Conservation (phyloP, 2,329 filamentous ascomycete species). For the Phyllosticta citriasiana region DNA sequence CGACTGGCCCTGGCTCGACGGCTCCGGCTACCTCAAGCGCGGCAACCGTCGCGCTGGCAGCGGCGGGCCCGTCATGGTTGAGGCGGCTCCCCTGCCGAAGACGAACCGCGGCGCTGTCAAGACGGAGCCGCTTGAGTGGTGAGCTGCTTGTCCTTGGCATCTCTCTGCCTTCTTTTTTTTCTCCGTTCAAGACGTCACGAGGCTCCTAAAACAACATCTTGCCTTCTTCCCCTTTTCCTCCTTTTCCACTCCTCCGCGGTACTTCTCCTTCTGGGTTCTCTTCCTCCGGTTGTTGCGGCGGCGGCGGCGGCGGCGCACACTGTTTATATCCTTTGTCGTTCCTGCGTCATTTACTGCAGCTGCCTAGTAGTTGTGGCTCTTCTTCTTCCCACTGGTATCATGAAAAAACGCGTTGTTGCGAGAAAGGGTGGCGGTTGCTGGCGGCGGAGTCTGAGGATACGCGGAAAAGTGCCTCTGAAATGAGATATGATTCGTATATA, state of each 20-base stretch:
- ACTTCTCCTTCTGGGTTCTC: not conserved
- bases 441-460: not conserved
- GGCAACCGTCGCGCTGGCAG: conserved; percentile 23
- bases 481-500: not conserved
- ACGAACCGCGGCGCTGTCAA: conserved; percentile 81
- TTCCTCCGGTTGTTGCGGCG: not conserved
- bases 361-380: too few species aligned
- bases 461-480: not conserved
- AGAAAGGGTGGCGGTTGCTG: not conserved
- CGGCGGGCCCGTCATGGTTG: conserved; percentile 50
- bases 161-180: not conserved
- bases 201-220: not conserved
- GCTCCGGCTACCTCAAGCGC: conserved; percentile 63
- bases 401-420: too few species aligned
- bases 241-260: not conserved
- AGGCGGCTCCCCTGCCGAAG: conserved; percentile 64
- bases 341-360: not conserved
- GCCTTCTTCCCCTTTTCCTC: not conserved
- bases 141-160: not conserved
- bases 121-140: conserved; percentile 86
- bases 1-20: conserved; percentile 86
- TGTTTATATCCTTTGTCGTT: not conserved
- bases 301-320: too few species aligned
- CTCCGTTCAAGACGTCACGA: not conserved
- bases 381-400: too few species aligned